Evolutionary conservation across 164 flowering plant genomes (phyloP), one percentile per base, ranked within the genome.

Genomic region (Magnolia kwangsiensis): DNA sequence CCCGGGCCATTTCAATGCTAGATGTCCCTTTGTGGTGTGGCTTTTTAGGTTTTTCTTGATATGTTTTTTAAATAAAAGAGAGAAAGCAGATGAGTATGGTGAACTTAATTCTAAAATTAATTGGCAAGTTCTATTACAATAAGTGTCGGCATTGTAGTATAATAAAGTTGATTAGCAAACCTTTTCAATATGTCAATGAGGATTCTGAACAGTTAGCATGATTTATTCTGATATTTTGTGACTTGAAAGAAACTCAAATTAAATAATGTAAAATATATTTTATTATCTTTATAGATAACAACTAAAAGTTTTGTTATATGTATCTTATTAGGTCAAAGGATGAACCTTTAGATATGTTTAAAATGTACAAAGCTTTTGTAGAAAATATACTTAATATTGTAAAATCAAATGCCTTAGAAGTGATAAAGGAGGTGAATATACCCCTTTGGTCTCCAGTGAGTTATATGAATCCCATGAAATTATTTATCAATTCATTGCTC

Each of bases 181-280:
- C 69, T 6, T 73, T 63, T 63, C 45, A 51, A 1, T 24, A 5
- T 0, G 64, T 74, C 2, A 21, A 55, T 23, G 69, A 71, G 69
- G 37, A 72, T 8, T 51, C 58, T 63, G 10, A 67, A 67, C 13
- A 63, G 1, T n/a, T 76, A 23, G 77, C 0, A 65, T 69, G 4
- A 59, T 73, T 50, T 75, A 73, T 49, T 11, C 71, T 2, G 51
- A 80, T 71, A 63, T 77, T 4, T 80, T 24, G 82, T 80, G 69
- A 77, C 10, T 50, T 63, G 13, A 63, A 63, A 14, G 69, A 67
- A 8, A 58, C 27, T 11, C 8, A 72, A 58, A 78, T 70, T 2
- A 24, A 63, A n/a, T 72, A 68, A n/a, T 68, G 73, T 20, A 75
- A 81, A 16, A 69, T 66, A 5, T 77, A 80, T 23, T 77, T 74